phyloP scores from a whole-genome alignment of 2,329 filamentous ascomycete genomes.

The Chrysosporium queenslandicum region DNA sequence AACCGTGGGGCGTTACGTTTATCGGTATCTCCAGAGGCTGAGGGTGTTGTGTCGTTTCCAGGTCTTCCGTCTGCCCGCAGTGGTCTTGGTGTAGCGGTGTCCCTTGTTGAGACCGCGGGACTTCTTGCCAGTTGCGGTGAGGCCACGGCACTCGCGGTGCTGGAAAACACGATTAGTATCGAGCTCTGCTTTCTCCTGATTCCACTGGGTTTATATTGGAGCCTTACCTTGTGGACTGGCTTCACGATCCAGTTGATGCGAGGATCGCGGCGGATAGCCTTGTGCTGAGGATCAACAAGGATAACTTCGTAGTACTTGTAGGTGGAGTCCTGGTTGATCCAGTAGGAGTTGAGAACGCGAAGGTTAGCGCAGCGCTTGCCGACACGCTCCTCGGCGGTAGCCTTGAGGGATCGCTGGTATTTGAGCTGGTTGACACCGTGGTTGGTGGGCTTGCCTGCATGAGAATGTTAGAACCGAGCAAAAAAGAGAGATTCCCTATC shows the following conservation, averaged over 20 bases:
- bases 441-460: constrained; percentile 97
- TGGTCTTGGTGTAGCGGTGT: constrained; percentile 98
- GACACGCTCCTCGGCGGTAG: constrained; percentile 99
- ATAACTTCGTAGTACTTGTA: constrained; percentile 99
- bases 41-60: constrained; percentile 99
- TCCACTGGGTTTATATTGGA: neutral
- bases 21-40: constrained; percentile 97
- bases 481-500: no score
- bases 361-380: constrained; percentile 98
- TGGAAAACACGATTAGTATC: constrained; percentile 22
- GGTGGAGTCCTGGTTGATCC: constrained; percentile 99
- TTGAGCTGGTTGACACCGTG: constrained; percentile 99
- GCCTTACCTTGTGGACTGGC: constrained; percentile 78
- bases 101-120: constrained; percentile 99
- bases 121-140: constrained; percentile 98
- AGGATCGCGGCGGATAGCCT: constrained; percentile 96
- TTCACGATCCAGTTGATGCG: constrained; percentile 99
- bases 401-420: constrained; percentile 98
- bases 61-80: constrained; percentile 94
- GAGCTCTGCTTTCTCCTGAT: neutral
- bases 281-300: constrained; percentile 99
- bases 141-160: constrained; percentile 96
- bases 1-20: constrained; percentile 18
- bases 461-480: constrained; percentile 3
- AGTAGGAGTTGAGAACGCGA: constrained; percentile 99